Evolutionary conservation across 352 stramenopile species (phyloP), one percentile per base, ranked within the genome.

Genomic region (Phytophthora tentaculata): DNA sequence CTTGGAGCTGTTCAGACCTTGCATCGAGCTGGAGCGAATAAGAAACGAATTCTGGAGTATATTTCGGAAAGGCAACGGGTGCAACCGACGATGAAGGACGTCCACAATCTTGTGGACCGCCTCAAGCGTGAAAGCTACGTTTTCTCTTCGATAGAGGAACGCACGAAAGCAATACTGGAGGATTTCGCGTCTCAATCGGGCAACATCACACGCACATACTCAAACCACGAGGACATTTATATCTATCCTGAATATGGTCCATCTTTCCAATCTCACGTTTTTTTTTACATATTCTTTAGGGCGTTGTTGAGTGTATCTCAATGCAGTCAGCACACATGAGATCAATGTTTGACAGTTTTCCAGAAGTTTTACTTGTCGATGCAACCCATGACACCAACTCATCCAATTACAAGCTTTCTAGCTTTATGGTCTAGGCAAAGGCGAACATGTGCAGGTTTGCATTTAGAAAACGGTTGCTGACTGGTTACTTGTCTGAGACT

Each of bases 361-460:
- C 45, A 3, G 61, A 63, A 13, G 17, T 62, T 2, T 20, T 58
- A 0, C 12, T 69, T 1, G 63, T 69, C 9, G 61, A 69, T 59
- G 53, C 61, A 1, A 69, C 61, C 0, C 61, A 69, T n/a, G 53
- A 69, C 13, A 64, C 54, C 14, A 69, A 69, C 10, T 10, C 32
- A 14, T 39, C 32, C 2, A 39, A 39, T 9, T 39, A 39, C 26
- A 32, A 32, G 8, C 26, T 32, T 8, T 32, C 8, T 14, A 39
- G 10, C 14, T 39, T 39, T 14, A 39, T 39, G 32, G 14, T 20
- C 5, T 29, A 5, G 10, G 19, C 50, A 69, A 69, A 16, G 54
- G 62, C 5, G 54, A 69, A n/a, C 50, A 64, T 17, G 53, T 63
- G 4, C 54, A 69, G 56, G 54, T 64, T 20, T 0, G 10, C 2